Conservation (phyloP, 257 asterid genomes). For the Cruciata laevipes region DNA sequence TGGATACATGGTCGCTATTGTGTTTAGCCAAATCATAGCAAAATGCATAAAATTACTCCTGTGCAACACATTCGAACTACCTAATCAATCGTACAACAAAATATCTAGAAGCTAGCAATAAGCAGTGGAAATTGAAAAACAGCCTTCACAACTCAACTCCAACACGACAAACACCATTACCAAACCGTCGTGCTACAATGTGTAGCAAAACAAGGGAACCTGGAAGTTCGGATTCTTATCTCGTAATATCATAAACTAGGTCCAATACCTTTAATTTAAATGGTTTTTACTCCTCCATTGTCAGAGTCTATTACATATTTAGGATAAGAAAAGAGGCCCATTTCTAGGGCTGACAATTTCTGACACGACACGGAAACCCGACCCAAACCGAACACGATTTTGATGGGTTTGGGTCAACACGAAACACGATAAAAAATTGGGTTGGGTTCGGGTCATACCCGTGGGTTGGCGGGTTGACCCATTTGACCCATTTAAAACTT, state of each 20-base stretch:
- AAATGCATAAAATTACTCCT: not conserved
- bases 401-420: too few relatives aligned
- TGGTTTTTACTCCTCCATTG: too few relatives aligned
- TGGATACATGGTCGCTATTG: not conserved
- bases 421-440: too few relatives aligned
- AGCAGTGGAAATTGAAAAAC: not conserved
- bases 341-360: too few relatives aligned
- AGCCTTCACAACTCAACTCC: not conserved
- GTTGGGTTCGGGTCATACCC: too few relatives aligned
- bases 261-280: too few relatives aligned
- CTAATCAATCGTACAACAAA: not conserved
- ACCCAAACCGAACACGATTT: too few relatives aligned
- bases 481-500: too few relatives aligned
- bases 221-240: not conserved
- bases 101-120: not conserved
- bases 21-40: not conserved
- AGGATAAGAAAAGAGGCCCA: too few relatives aligned
- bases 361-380: too few relatives aligned
- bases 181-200: not conserved
- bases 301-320: too few relatives aligned
- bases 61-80: not conserved
- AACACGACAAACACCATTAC: not conserved
- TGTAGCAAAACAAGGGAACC: not conserved
- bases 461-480: too few relatives aligned
- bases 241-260: not conserved